phyloP scores from a whole-genome alignment of 1,284 basidiomycete species.

The Ceratobasidium sp. region DNA sequence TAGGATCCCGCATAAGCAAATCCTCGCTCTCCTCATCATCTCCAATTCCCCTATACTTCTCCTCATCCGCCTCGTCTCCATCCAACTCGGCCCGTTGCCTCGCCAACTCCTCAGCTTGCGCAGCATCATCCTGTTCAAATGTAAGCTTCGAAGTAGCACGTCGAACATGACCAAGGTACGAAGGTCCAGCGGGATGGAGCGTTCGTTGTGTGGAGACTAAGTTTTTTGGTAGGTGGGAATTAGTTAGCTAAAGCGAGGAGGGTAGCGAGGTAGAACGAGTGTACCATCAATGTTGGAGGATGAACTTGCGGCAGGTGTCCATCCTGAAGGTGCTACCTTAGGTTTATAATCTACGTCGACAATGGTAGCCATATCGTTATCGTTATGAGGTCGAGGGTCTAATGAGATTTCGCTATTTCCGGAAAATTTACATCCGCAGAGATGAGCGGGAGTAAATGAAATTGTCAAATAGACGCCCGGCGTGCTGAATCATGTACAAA shows the following conservation, averaged over 20 bases:
- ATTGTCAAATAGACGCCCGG: slow-evolving; percentile 3
- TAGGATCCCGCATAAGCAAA: slow-evolving; percentile 86
- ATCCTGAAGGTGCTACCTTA: slow-evolving; percentile 35
- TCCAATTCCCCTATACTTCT: slow-evolving; percentile 82
- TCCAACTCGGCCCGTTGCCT: slow-evolving; percentile 65
- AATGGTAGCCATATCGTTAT: slow-evolving; percentile 37
- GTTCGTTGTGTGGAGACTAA: slow-evolving; percentile 53
- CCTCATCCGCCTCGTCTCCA: slow-evolving; percentile 78
- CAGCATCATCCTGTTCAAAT: slow-evolving; percentile 84
- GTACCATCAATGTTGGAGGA: slow-evolving; percentile 28
- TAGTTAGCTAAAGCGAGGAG: not conserved
- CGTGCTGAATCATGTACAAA: not conserved
- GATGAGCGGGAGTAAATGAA: slow-evolving; percentile 5
- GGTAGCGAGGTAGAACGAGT: slow-evolving; percentile 53
- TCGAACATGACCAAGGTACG: slow-evolving; percentile 85
- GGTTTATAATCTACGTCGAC: slow-evolving; percentile 40
- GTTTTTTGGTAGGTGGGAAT: not conserved
- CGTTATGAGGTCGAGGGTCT: slow-evolving; percentile 32
- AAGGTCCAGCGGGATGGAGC: slow-evolving; percentile 86
- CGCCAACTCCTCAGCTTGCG: slow-evolving; percentile 68
- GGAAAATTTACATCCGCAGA: slow-evolving; percentile 44
- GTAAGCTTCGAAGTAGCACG: slow-evolving; percentile 81
- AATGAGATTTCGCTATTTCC: slow-evolving; percentile 5
- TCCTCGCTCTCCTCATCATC: slow-evolving; percentile 89
- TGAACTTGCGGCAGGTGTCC: slow-evolving; percentile 34